phyloP scores from a whole-genome alignment of 306 rosid species.

The Cucumis cinereus region DNA sequence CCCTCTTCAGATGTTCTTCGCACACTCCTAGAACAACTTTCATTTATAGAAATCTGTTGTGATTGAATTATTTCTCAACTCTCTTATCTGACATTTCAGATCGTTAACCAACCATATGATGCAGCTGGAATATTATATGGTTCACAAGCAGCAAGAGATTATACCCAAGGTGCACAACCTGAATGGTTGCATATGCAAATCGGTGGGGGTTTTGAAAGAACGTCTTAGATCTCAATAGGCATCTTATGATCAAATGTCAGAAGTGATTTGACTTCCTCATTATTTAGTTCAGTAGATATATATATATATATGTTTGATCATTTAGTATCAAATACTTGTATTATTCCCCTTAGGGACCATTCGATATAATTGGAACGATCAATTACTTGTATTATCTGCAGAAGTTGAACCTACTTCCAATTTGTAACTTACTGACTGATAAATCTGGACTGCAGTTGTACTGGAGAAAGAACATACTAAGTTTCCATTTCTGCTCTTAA shows the following conservation, averaged over 20 bases:
- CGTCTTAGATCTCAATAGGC: constrained; percentile 23
- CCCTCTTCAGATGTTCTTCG: too few relatives aligned
- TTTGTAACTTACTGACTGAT: not conserved
- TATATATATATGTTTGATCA: constrained; percentile 1
- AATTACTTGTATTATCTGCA: constrained; percentile 4
- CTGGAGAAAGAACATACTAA: not conserved
- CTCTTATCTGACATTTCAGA: constrained; percentile 30
- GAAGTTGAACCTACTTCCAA: constrained; percentile 6
- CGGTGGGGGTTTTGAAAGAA: constrained; percentile 56
- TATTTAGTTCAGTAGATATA: not conserved
- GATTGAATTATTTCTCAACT: constrained; percentile 12
- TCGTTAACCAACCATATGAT: constrained; percentile 48
- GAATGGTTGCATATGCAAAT: constrained; percentile 93
- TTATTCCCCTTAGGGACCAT: not conserved
- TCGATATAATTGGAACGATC: not conserved
- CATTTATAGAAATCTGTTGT: too few relatives aligned
- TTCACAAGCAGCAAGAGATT: constrained; percentile 49
- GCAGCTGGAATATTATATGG: constrained; percentile 63
- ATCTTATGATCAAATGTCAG: not conserved
- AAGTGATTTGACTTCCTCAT: not conserved
- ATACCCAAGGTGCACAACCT: constrained; percentile 45
- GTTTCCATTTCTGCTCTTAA: not conserved
- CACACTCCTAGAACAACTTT: too few relatives aligned
- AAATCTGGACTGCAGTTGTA: not conserved
- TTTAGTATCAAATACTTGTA: constrained; percentile 3